Base-by-base conservation (phyloP, 441 rosid species). In the Bocquillonia castaneifolia region DNA sequence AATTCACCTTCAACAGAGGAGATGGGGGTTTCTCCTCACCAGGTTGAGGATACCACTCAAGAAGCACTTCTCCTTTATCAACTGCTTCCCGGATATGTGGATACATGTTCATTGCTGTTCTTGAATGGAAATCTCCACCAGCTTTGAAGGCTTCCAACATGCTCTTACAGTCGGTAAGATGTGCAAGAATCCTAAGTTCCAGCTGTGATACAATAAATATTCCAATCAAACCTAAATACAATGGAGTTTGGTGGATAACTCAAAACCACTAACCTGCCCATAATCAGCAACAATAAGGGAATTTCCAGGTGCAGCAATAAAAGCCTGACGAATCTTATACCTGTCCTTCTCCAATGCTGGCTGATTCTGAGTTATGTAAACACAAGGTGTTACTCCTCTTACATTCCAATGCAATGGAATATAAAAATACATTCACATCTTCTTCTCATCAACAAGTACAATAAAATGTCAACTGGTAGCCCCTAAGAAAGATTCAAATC, bases 261-360 rank as follows among this genome's bases (percentile, higher is more conserved):
- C 39, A 47, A 66, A n/a, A 65, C 48, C 52, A 70, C 81, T 71
- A 76, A 94, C 99, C 91, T 94, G 99, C 50, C 98, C 98, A 74
- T 94, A 94, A 80, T 94, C 99, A 64, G 99, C 98, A 71, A 94
- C 99, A 45, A 94, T 83, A 55, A 94, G 97, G 34, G 97, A 90
- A 77, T 88, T 92, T 77, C 94, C 97, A 17, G 97, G 98, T 64
- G 88, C 83, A 69, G 99, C 96, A 72, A 92, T 68, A 72, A 94
- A 94, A 74, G 99, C 97, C 78, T 88, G 91, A 67, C 97, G 92
- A 72, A 94, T 94, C 84, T 94, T 94, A 78, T 94, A 94, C 64
- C 99, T 85, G 72, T 94, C 99, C 85, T 94, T 94, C 88, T 94
- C 99, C 84, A 91, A 74, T 48, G 99, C 97, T 72, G 99, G 99